These are phyloP conservation scores for Centaurea solstitialis DNA, from an alignment of 129 eudicot species.

Conservation along the genomic window DNA sequence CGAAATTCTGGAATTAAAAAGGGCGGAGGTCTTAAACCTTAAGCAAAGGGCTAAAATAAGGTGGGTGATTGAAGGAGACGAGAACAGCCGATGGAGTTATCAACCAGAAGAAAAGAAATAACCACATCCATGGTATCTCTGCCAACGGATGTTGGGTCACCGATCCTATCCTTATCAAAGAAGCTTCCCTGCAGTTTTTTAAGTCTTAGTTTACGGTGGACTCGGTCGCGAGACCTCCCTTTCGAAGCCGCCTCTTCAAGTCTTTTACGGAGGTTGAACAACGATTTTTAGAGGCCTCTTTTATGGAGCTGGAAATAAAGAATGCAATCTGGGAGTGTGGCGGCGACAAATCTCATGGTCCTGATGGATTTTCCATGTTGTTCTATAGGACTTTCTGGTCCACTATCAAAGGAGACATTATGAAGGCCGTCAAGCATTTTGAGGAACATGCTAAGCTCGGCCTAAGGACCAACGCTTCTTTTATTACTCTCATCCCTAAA, in stretches of 20 bases:
- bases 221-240: too few species aligned
- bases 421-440: neutral
- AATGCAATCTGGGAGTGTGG: neutral
- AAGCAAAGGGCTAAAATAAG: neutral
- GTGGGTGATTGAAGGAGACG: neutral
- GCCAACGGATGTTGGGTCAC: neutral
- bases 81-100: neutral
- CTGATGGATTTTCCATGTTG: too few species aligned
- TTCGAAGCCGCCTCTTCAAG: too few species aligned
- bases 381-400: neutral
- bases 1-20: neutral
- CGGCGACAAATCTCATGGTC: neutral
- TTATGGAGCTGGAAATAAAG: neutral
- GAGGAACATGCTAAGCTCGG: neutral
- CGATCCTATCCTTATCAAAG: neutral
- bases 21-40: neutral
- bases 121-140: neutral
- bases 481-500: neutral
- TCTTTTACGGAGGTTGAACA: too few species aligned
- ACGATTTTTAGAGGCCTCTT: too few species aligned
- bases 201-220: too few species aligned
- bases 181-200: too few species aligned
- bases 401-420: neutral
- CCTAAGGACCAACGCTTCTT: neutral
- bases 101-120: neutral